Evolutionary conservation across 768 basidiomycete species (phyloP), one percentile per base, ranked within the genome.

Genomic region (Sarcomyxa edulis): DNA sequence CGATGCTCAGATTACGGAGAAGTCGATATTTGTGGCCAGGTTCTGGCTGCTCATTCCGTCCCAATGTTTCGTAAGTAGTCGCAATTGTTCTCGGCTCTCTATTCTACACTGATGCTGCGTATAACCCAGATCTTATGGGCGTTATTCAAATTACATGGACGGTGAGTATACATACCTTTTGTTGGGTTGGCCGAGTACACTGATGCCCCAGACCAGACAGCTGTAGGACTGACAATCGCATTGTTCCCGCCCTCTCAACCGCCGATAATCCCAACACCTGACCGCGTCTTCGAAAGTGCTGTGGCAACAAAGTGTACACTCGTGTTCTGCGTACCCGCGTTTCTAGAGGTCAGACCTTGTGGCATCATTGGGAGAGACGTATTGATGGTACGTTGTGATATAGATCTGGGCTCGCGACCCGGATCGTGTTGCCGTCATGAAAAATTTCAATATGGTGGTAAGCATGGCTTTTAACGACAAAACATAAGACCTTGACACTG

Each of bases 281-380:
- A 54, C n/a, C 29, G 49, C 3, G 45, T 57, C 7, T 50, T 46
- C 27, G 43, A 30, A 12, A 48, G 50, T 16, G 48, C 52, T 9
- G 15, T 48, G 3, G 32, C 38, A 5, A 50, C 55, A 9, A 40
- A 34, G 10, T 46, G 46, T 23, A 48, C 34, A 6, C 32, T 55
- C 3, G 35, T 53, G 28, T 52, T 53, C 31, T 53, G 52, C 27
- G 52, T 54, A n/a, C 54, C 56, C 5, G 32, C 49, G 6, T 48
- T 48, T 34, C 14, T 50, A 6, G 52, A 54, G 44, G 38, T 39
- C 15, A 22, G 28, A 14, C 6, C 5, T 11, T 12, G 22, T n/a
- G 14, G 7, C 3, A 3, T 31, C n/a, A 22, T 35, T 21, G 18
- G 12, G 8, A 8, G 20, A 9, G 30, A 20, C 21, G 19, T 10